Evolutionary conservation across 306 rosid species (phyloP), one percentile per base, ranked within the genome.

Genomic region (Myrica gale): DNA sequence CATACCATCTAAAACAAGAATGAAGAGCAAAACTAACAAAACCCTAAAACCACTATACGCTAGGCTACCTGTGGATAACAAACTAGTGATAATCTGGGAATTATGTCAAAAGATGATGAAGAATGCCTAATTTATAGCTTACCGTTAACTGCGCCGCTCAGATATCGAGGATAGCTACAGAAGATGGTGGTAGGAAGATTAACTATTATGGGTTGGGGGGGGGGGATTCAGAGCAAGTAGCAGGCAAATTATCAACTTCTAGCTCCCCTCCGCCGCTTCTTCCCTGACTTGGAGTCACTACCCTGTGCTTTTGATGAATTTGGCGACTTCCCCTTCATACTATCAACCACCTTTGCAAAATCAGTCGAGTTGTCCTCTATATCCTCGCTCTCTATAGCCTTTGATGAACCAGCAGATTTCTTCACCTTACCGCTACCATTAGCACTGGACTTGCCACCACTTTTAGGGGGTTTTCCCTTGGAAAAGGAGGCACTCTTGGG

Each of bases 211-310:
- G 73, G 79, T 3, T 19, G 13, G 65, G 17, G 11, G n/a, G 42
- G 41, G 54, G 74, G 5, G 76, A 69, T 78, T 76, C 72, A 57
- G 42, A 45, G 68, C 21, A 73, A 57, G 0, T 21, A 37, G 50
- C 65, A 54, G 45, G 47, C 23, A 58, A 50, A 60, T 9, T 52
- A 70, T 85, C 73, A 74, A 67, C 84, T 71, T 78, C 76, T 91
- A 54, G 74, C 46, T 68, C 87, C 85, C 82, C 93, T 85, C 58
- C 78, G 82, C 55, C 97, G 89, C 77, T 92, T 95, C 90, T 88
- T 92, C 61, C 96, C 98, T 11, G 81, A 57, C 89, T 88, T 94
- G 69, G 60, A 66, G 69, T 77, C 85, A 12, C 71, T 85, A 73
- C 83, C 87, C 65, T 76, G 85, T 32, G 67, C 86, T 81, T 88